Percentiles rank a stretch among this genome's conserved stretches.
phyloP scores from a whole-genome alignment of 345 rosid genomes.

The Eucalyptus pauciflora region DNA sequence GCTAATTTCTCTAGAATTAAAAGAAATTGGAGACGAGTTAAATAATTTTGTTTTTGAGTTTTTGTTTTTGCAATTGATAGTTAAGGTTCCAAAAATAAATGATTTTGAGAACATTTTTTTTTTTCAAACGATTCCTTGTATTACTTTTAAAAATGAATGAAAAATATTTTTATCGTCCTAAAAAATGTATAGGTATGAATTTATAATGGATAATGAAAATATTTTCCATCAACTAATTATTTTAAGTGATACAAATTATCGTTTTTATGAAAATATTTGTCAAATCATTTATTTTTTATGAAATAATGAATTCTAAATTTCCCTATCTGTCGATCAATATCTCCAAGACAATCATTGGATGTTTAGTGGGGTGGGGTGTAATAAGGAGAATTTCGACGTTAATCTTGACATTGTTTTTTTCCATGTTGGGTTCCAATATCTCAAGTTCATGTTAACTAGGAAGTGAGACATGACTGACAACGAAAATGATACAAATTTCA shows the following conservation, averaged over 20 bases:
- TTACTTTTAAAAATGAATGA: too few species aligned
- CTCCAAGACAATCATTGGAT: background rate
- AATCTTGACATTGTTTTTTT: background rate
- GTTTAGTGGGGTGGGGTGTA: fast-evolving
- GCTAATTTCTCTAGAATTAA: background rate
- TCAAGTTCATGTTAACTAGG: background rate
- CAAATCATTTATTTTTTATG: fast-evolving
- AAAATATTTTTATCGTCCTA: too few species aligned
- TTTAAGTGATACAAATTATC: fast-evolving
- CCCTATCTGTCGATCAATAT: background rate
- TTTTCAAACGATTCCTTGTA: too few species aligned
- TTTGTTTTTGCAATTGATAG: background rate
- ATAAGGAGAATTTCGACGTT: background rate
- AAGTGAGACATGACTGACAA: fast-evolving
- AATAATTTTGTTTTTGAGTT: background rate
- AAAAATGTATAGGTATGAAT: too few species aligned
- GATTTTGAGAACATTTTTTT: too few species aligned
- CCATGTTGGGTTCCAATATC: background rate
- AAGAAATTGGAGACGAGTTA: background rate
- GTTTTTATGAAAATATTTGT: fast-evolving
- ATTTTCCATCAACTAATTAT: fast-evolving
- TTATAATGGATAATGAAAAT: fast-evolving
- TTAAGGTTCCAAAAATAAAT: too few species aligned
- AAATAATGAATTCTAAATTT: fast-evolving
- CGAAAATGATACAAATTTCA: background rate